Base-by-base conservation (phyloP, 768 basidiomycete species). In the Pisolithus sp. region DNA sequence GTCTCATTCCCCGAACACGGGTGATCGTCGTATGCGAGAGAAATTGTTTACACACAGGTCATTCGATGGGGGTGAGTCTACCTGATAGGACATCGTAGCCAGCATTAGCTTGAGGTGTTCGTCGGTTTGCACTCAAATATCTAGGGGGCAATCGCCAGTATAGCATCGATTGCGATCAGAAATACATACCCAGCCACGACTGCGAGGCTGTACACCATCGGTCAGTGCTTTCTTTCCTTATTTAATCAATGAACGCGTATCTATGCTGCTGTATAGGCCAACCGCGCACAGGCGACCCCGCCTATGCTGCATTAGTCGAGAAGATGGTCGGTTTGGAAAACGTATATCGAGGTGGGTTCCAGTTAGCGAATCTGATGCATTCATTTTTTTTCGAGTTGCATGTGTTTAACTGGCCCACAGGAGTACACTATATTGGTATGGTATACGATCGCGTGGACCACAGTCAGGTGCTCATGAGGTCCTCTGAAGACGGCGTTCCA, bases 401-500 rank as follows among this genome's bases (percentile, higher is more conserved):
- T 49, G 36, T 46, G 28, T 52, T 48, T 37, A 2, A 15, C 34
- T 34, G 34, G 13, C 12, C 3, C 5, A 8, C 48, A 75, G 73
- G 67, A 26, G 73, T 77, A 17, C 78, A 80, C 54, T 70, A 69
- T 21, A 69, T 67, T 44, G 77, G 78, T 74, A 48, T 30, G 59
- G 46, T 36, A 7, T 13, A 7, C 18, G 3, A 48, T 42, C 18
- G 18, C 15, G 17, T 8, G 5, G 30, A 20, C 49, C 21, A 18
- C 13, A 24, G 1, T 26, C 36, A 26, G 17, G 41, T 34, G 41
- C 31, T 46, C 9, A 42, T 48, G 23, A 47, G 21, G n/a, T n/a
- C 24, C 42, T 20, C 15, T 8, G 20, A 45, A 76, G 78, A 80
- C 52, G 78, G 78, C 7, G 75, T 80, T 7, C 77, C 79, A 4